phyloP scores from a whole-genome alignment of 2,329 filamentous ascomycete genomes.

The Hymenoscyphus fructigenus region DNA sequence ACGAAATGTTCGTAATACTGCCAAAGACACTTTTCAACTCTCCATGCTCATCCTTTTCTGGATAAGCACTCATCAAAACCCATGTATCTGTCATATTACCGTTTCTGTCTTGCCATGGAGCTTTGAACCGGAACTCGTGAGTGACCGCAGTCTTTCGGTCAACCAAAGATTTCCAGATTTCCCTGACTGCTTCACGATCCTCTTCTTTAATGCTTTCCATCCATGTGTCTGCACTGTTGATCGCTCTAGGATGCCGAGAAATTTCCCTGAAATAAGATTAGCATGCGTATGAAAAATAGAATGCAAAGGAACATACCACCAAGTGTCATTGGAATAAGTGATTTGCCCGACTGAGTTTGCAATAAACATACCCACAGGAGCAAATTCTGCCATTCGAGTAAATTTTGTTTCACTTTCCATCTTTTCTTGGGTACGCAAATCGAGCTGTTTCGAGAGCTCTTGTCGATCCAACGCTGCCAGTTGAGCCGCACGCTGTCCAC shows the following conservation, averaged over 20 bases:
- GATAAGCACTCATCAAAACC: slow-evolving; percentile 75
- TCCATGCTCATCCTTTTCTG: slow-evolving; percentile 64
- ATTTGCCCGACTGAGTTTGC: slow-evolving; percentile 70
- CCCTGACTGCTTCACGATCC: slow-evolving; percentile 58
- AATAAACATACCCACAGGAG: slow-evolving; percentile 82
- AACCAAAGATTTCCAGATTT: slow-evolving; percentile 63
- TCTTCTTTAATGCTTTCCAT: slow-evolving; percentile 70
- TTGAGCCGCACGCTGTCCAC: slow-evolving; percentile 70
- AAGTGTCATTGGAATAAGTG: slow-evolving; percentile 80
- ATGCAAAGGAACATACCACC: slow-evolving; percentile 37
- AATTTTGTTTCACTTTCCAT: slow-evolving; percentile 74
- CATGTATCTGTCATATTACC: slow-evolving; percentile 66
- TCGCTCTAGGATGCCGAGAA: slow-evolving; percentile 61
- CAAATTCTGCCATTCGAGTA: slow-evolving; percentile 80
- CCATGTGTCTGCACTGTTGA: slow-evolving; percentile 63
- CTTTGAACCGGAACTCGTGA: slow-evolving; percentile 74
- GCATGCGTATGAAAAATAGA: not conserved
- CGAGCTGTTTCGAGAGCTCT: slow-evolving; percentile 73
- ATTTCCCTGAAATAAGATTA: slow-evolving; percentile 52
- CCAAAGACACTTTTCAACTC: slow-evolving; percentile 74
- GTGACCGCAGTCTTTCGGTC: slow-evolving; percentile 63
- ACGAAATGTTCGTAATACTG: slow-evolving; percentile 80
- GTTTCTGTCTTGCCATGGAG: slow-evolving; percentile 59
- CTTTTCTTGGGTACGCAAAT: slow-evolving; percentile 60
- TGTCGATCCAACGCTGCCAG: slow-evolving; percentile 75